A percentile compares a stretch with the other conserved stretches of the same genome.
These are phyloP conservation scores for Cordyceps sp. DNA, from an alignment of 2,329 filamentous ascomycete species.

Conservation along the genomic window DNA sequence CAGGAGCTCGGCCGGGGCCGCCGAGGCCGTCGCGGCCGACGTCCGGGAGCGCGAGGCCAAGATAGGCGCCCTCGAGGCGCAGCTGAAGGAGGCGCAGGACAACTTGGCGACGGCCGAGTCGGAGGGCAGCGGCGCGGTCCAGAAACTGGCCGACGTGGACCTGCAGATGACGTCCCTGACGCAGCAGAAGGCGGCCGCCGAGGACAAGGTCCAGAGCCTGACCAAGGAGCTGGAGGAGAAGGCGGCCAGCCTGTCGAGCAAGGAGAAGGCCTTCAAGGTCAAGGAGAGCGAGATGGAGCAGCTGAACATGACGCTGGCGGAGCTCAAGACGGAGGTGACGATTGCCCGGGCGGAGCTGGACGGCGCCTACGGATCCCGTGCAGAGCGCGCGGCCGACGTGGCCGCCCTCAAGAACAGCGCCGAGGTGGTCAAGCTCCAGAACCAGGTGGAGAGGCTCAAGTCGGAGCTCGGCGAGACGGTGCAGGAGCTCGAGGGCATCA, in stretches of 20 bases:
- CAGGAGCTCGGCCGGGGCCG: slow-evolving; percentile 8
- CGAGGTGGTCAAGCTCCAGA: slow-evolving; percentile 27
- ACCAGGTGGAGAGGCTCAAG: slow-evolving; percentile 32
- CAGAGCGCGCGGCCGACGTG: slow-evolving; percentile 40
- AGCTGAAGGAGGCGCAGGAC: slow-evolving; percentile 3
- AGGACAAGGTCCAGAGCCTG: slow-evolving; percentile 11
- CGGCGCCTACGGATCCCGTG: slow-evolving; percentile 41
- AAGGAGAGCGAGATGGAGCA: slow-evolving; percentile 34
- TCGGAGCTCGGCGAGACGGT: slow-evolving; percentile 32
- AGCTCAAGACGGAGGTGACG: slow-evolving; percentile 45
- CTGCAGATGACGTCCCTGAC: slow-evolving; percentile 14
- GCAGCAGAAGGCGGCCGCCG: slow-evolving; percentile 10
- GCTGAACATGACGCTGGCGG: slow-evolving; percentile 33
- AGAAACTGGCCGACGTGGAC: slow-evolving; percentile 15
- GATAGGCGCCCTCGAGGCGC: slow-evolving; percentile 22
- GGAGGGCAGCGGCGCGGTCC: slow-evolving; percentile 18
- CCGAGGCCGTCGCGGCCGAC: slow-evolving; percentile 9
- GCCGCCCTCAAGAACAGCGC: slow-evolving; percentile 32
- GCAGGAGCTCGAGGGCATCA: slow-evolving; percentile 35
- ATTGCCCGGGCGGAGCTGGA: slow-evolving; percentile 45
- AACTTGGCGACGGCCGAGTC: slow-evolving; percentile 17
- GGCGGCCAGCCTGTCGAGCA: slow-evolving; percentile 8
- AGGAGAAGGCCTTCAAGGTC: slow-evolving; percentile 26
- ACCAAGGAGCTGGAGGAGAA: slow-evolving; percentile 9
- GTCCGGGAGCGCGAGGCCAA: slow-evolving; percentile 18